Base-by-base conservation (phyloP, 257 asterid genomes). In the Solanum piurae region DNA sequence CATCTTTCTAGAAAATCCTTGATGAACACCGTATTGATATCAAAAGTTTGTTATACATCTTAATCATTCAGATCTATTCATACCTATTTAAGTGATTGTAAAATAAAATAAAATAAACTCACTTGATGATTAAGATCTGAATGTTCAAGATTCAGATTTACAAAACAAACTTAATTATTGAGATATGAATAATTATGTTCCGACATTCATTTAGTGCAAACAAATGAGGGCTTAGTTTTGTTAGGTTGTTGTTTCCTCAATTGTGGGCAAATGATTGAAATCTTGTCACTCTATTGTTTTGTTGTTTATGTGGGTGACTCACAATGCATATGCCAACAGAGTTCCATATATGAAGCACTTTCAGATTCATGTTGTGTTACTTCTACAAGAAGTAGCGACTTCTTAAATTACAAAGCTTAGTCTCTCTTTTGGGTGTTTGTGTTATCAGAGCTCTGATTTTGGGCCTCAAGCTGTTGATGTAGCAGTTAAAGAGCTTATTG, bases 401-500 rank as follows among this genome's bases (percentile, higher is more conserved):
- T 80, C 42, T 29, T 38, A 23, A 86, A 72, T 11, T 74, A 75
- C 71, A 46, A 80, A 46, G 60, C 60, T 76, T 76, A 76, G 34
- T 80, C 42, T 80, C n/a, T 44, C 62, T 44, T 3, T 80, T 29
- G 11, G 42, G 85, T 29, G 13, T 7, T 88, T 37, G 31, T 69
- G 88, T 40, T 84, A 88, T 87, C 93, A 96, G 98, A 93, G 86
- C 23, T 89, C 96, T 66, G 93, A 89, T 73, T 93, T 95, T 91
- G 96, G 96, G 69, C 55, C 87, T 84, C 74, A 92, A 52, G 98
- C 95, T 34, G 88, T 96, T 92, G 95, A 92, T 84, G 40, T 96
- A 69, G 96, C 96, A 83, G 94, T 89, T 80, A 83, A 25, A 74
- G 99, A 96, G 93, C 95, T 96, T 80, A 86, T 89, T 60, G 91